Evolutionary conservation across 768 basidiomycete genomes (phyloP).

Genomic region (Tulasnella calospora): DNA sequence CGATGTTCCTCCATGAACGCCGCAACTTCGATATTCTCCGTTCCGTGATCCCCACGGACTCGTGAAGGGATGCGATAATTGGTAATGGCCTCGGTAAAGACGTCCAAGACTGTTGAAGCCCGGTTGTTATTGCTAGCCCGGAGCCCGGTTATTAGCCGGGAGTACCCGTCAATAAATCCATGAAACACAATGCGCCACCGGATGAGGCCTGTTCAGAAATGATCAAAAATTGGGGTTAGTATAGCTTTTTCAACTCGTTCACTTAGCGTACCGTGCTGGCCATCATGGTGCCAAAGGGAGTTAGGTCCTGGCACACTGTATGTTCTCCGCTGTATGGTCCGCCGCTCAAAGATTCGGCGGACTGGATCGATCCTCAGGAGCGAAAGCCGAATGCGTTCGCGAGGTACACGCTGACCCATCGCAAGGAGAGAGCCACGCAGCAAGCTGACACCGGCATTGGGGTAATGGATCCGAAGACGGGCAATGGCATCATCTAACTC

Average conservation of each 20-base stretch:
- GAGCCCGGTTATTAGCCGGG: conserved; percentile 27
- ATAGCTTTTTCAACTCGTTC: neutral
- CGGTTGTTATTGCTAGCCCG: conserved; percentile 23
- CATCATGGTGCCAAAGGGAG: conserved; percentile 35
- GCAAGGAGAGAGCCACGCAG: conserved; percentile 27
- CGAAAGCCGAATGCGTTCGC: conserved; percentile 15
- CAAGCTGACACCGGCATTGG: conserved; percentile 28
- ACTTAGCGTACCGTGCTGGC: conserved; percentile 32
- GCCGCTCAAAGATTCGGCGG: conserved; percentile 30
- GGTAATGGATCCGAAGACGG: conserved; percentile 14
- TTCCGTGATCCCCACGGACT: conserved; percentile 31
- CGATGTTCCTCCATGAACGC: conserved; percentile 27
- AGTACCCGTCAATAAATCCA: conserved; percentile 33
- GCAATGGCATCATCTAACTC: conserved; percentile 27
- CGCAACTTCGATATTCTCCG: conserved; percentile 31
- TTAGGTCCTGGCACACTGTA: no score
- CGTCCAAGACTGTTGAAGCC: conserved; percentile 34
- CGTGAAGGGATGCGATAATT: conserved; percentile 35
- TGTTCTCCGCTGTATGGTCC: neutral
- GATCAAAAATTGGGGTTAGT: neutral
- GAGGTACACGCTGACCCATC: conserved; percentile 25
- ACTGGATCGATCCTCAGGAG: conserved; percentile 28
- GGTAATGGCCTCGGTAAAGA: conserved; percentile 35
- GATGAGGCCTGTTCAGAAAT: conserved; percentile 27
- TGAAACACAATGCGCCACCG: conserved; percentile 32